Evolutionary conservation across 129 eudicot genomes (phyloP), one percentile per base, ranked within the genome.

Genomic region (Pulicaria dysenterica): DNA sequence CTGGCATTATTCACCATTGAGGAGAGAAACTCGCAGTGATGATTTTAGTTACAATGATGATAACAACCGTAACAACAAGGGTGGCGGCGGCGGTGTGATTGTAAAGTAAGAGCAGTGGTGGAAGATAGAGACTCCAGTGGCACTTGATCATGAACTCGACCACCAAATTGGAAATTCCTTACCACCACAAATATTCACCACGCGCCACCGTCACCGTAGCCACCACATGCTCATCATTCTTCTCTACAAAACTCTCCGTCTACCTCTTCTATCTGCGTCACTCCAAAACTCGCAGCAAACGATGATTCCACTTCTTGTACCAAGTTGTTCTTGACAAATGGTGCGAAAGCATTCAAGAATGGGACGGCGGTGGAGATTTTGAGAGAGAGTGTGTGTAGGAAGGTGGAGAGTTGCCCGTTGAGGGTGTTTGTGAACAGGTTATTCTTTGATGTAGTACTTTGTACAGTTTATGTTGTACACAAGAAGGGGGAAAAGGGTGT

Each of bases 391-490:
- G 95, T 76, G 77, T 91, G 97, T 69, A 11, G 7, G 15, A 81
- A 83, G 73, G 84, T 91, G 43, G 79, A 80, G 12, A 83, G 71
- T 4, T 91, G 96, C 84, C 79, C 72, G 43, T 61, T 86, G 10
- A 76, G 16, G 72, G 91, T 88, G 61, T 88, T 42, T 91, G 96
- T 59, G 81, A 91, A 67, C 97, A 91, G 93, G 97, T 86, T n/a
- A n/a, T n/a, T n/a, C n/a, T n/a, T n/a, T n/a, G n/a, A n/a, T n/a
- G n/a, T 55, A 49, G 5, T 36, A 24, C 6, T 14, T 67, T 46
- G 12, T 41, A 15, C 15, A 40, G 31, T 45, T 53, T 17, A 31
- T 55, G 1, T 11, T 16, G 55, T 64, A n/a, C n/a, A n/a, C n/a
- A n/a, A n/a, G n/a, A n/a, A n/a, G n/a, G n/a, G n/a, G n/a, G n/a